A percentile compares a stretch with the other conserved stretches of the same genome.
phyloP scores from a whole-genome alignment of 148 eudicot species.

The Rhododendron ovatum region DNA sequence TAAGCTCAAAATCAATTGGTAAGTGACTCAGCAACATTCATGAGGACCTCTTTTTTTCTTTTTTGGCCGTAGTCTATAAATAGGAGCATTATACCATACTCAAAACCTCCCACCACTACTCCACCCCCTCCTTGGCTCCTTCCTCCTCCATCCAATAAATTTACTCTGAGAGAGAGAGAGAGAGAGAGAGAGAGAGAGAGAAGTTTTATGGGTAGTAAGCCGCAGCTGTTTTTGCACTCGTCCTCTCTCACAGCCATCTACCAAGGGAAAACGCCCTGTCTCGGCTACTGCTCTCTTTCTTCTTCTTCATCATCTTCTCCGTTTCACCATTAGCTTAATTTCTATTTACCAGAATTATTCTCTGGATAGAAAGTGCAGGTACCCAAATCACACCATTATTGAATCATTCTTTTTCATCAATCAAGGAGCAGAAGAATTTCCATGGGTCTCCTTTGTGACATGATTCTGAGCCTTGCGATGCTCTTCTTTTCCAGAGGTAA shows the following conservation, averaged over 20 bases:
- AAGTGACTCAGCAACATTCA: background rate
- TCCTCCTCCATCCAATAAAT: background rate
- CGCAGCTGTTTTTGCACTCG: background rate
- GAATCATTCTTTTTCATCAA: background rate
- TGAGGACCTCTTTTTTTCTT: background rate
- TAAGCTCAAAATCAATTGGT: background rate
- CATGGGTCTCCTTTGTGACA: background rate
- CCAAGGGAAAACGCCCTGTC: background rate
- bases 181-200: background rate
- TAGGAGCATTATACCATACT: background rate
- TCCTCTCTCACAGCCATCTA: background rate
- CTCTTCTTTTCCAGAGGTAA: slow-evolving; percentile 12
- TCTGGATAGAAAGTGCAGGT: background rate
- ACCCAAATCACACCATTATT: background rate
- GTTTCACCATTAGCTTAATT: background rate
- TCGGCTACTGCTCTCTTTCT: background rate
- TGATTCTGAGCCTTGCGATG: slow-evolving; percentile 4
- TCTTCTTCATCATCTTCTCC: background rate
- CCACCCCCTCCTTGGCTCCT: background rate
- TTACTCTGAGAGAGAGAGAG: background rate
- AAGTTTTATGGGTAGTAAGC: background rate
- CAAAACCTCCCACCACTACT: background rate
- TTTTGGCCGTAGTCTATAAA: slow-evolving; percentile 1
- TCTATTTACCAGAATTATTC: background rate
- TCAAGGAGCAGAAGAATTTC: background rate